These are phyloP conservation scores for Phytophthora pinifolia DNA, from an alignment of 352 stramenopile genomes.

Conservation along the genomic window DNA sequence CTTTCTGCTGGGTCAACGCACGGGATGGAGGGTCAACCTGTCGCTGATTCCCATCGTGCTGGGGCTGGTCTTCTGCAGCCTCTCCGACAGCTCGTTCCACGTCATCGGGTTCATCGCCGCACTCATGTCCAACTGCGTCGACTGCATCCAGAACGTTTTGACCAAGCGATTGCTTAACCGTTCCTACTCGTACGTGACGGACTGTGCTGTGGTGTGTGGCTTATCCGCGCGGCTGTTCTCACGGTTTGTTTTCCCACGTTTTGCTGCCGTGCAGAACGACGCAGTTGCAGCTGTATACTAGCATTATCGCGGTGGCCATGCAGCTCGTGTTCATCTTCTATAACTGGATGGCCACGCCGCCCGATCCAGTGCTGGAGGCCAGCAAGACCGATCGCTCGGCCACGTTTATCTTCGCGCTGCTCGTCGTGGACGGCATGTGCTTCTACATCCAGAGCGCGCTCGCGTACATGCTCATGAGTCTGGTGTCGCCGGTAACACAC, in stretches of 20 bases:
- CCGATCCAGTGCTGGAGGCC: constrained; percentile 23
- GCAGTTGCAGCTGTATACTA: constrained; percentile 91
- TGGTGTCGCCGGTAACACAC: constrained; percentile 90
- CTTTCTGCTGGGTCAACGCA: constrained; percentile 82
- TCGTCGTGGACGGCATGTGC: constrained; percentile 70
- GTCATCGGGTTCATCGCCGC: constrained; percentile 87
- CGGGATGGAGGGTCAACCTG: constrained; percentile 77
- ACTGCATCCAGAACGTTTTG: constrained; percentile 93
- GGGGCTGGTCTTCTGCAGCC: constrained; percentile 85
- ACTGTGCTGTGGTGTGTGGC: not conserved
- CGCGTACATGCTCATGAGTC: constrained; percentile 91
- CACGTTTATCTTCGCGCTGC: constrained; percentile 50
- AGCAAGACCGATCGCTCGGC: constrained; percentile 35
- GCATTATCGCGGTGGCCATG: constrained; percentile 80
- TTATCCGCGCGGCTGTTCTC: constrained; percentile 1
- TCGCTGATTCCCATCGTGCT: constrained; percentile 88
- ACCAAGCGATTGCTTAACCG: constrained; percentile 86
- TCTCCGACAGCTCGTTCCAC: constrained; percentile 88
- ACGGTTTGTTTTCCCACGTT: not conserved
- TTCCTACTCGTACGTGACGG: constrained; percentile 63
- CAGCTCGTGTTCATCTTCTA: constrained; percentile 82
- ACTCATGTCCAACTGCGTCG: constrained; percentile 89
- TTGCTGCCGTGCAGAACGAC: constrained; percentile 42
- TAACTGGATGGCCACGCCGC: constrained; percentile 51
- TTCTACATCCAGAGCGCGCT: constrained; percentile 92